Percentiles rank a stretch among this genome's conserved stretches.
Evolutionary conservation across 805 yeast genomes (phyloP).

Genomic region (Zygotorulaspora danielsina): DNA sequence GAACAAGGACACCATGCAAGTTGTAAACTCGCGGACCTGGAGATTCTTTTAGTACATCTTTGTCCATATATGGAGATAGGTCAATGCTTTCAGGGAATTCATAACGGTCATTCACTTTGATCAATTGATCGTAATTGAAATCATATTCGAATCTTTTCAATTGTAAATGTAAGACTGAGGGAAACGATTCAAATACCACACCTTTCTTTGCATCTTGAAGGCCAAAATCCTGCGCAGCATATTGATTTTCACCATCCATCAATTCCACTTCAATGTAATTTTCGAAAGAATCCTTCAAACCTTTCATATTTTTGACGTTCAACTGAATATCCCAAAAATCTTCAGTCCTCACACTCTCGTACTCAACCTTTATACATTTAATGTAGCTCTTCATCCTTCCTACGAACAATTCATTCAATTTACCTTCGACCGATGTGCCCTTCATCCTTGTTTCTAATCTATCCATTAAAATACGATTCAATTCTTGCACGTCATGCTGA

Average conservation of each 20-base stretch:
- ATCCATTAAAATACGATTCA: conserved; percentile 94
- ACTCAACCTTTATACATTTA: conserved; percentile 87
- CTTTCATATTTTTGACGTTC: conserved; percentile 78
- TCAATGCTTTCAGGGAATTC: conserved; percentile 85
- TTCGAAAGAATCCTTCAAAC: conserved; percentile 69
- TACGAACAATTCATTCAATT: conserved; percentile 77
- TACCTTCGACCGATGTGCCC: conserved; percentile 73
- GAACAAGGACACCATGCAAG: conserved; percentile 91
- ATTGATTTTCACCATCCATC: conserved; percentile 91
- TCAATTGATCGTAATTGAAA: conserved; percentile 79
- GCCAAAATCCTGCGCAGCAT: conserved; percentile 85
- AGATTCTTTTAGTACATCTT: conserved; percentile 35
- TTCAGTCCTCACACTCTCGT: conserved; percentile 85
- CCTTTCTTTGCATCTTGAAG: conserved; percentile 96
- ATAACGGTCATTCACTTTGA: conserved; percentile 86
- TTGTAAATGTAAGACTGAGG: conserved; percentile 90
- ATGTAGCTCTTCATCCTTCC: conserved; percentile 96
- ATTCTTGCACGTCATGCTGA: conserved; percentile 97
- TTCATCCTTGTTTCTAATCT: conserved; percentile 87
- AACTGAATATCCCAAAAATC: conserved; percentile 98
- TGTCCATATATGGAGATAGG: conserved; percentile 71
- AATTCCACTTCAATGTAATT: conserved; percentile 86
- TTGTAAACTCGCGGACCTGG: conserved; percentile 69
- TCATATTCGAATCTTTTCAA: conserved; percentile 93
- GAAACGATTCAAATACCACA: conserved; percentile 84